Conservation (phyloP, 2,329 filamentous ascomycete genomes). For the Alternaria sp. region DNA sequence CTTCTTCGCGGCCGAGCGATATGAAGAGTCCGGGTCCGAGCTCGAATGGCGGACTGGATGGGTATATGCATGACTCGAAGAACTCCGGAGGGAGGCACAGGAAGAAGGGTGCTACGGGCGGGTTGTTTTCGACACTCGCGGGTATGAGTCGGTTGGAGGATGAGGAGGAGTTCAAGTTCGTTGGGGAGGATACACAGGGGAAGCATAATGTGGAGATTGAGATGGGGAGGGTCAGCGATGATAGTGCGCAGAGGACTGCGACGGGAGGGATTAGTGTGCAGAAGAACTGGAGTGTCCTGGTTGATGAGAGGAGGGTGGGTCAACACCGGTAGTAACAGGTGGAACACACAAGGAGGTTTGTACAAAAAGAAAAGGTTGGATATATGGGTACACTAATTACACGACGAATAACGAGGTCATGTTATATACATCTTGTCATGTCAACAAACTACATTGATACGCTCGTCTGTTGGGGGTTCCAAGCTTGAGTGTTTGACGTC, state of each 20-base stretch:
- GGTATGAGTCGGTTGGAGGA: slow-evolving; percentile 21
- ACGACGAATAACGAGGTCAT: background rate
- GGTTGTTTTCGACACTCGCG: slow-evolving; percentile 29
- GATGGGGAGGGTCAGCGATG: slow-evolving; percentile 10
- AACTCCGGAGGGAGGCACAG: slow-evolving; percentile 8
- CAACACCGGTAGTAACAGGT: background rate
- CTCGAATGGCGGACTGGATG: background rate
- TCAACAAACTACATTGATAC: background rate
- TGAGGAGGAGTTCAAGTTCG: slow-evolving; percentile 25
- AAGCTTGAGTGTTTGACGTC: background rate
- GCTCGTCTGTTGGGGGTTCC: background rate
- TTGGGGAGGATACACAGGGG: slow-evolving; percentile 10
- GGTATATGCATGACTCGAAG: background rate
- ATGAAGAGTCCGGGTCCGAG: slow-evolving; percentile 15
- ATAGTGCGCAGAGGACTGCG: slow-evolving; percentile 4
- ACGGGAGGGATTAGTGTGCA: slow-evolving; percentile 7
- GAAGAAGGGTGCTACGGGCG: slow-evolving; percentile 30
- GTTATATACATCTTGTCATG: background rate
- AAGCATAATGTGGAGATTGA: slow-evolving; percentile 17
- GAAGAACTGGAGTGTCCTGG: slow-evolving; percentile 14
- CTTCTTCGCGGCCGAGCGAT: slow-evolving; percentile 20
- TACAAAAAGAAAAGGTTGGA: background rate
- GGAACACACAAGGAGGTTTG: background rate
- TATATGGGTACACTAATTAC: background rate
- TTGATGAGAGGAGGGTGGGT: slow-evolving; percentile 6